Base-by-base conservation (phyloP, 768 basidiomycete species). In the Pleurotus pulmonarius region DNA sequence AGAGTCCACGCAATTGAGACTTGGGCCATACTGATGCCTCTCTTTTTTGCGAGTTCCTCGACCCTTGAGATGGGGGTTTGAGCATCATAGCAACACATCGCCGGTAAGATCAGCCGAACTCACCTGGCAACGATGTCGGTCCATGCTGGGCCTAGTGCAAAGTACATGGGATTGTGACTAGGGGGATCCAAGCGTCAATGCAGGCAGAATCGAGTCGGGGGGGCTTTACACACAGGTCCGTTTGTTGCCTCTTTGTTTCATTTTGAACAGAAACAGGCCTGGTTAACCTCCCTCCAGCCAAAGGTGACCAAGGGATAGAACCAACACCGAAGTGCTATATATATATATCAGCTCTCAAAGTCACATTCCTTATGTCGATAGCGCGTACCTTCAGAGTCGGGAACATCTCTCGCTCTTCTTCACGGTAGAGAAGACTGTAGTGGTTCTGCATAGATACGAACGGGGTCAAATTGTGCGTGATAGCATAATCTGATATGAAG, bases 401-500 rank as follows among this genome's bases (percentile, higher is more conserved):
- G 60, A 83, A 77, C 79, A 82, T 80, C 62, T 81, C 80, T 20
- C 75, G 74, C 62, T 83, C 84, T 64, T 86, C 84, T 64, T 86
- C 85, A 43, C 83, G 77, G 63, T 85, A 85, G 39, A 82, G 46
- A 5, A 83, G 72, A 56, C 64, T 77, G 63, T 85, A 78, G 58
- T 81, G 77, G 67, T 86, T 83, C 65, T 86, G 84, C 84, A 86
- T 85, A 9, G 80, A 79, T 67, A 84, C 79, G 69, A 86, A 85
- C 5, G 77, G 79, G 5, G 78, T 80, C 29, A 76, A 68, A 38
- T 70, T 74, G 61, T 76, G 72, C 20, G 59, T 64, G 59, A 75
- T 75, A 4, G 76, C 75, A 22, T 75, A 75, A 61, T 70, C 71
- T 72, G 51, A n/a, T 9, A 15, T 29, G 18, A 26, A 26, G 11